Base-by-base conservation (phyloP, 2,329 filamentous ascomycete species). In the Epichloe coenophiala region DNA sequence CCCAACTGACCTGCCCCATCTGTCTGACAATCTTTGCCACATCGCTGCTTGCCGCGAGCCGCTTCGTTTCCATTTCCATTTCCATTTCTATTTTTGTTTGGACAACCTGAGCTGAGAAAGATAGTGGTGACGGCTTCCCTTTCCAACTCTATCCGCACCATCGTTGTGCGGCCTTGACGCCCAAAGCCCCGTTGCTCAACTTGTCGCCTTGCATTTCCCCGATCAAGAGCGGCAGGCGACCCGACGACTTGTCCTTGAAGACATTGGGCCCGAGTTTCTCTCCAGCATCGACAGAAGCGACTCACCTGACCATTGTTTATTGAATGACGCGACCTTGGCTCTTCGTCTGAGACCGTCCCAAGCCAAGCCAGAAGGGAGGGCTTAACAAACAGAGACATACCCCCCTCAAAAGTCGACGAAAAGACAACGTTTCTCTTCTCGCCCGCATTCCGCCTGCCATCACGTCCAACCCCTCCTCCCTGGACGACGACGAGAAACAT, bases 331-430 rank as follows among this genome's bases (percentile, higher is more conserved):
- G 50, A 53, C 44, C n/a, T 23, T 23, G n/a, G 33, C 4, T 39
- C n/a, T 40, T 38, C 46, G 17, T 51, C 48, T 52, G 51, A 57
- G 54, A 54, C 54, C 51, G 39, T 45, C 49, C 43, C 45, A 45
- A 46, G 17, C 43, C 45, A 45, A 46, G 17, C 17, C 17, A 17
- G 37, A 55, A 55, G 51, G 51, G 49, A 47, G 52, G 33, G 31
- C 46, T 50, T 44, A 19, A 50, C 42, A 40, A 54, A 38, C 38
- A 43, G 43, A 17, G 39, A 27, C 31, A 33, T 48, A 11, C 13
- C 36, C 44, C 44, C 11, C 47, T 42, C 15, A 15, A 39, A 17
- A 45, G 42, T 49, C 37, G 39, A 51, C 52, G 35, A 55, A 49
- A 17, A 41, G 43, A 50, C 38, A 46, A 40, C 37, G 19, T 33